Conservation (phyloP, 2,329 filamentous ascomycete species). For the Fusarium stilboides region DNA sequence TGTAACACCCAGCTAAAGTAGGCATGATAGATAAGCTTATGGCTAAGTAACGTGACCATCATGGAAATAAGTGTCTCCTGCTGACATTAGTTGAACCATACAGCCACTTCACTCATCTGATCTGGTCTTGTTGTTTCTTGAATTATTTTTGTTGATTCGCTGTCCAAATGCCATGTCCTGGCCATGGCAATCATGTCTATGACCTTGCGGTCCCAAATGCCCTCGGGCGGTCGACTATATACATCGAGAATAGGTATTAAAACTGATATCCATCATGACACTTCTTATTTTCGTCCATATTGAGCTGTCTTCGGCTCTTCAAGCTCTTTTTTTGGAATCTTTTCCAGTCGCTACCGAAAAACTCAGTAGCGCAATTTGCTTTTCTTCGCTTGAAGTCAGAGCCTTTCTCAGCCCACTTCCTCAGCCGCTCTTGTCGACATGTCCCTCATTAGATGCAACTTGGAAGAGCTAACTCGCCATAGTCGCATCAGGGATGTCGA, state of each 20-base stretch:
- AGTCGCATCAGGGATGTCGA: slow-evolving; percentile 10
- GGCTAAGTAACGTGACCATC: slow-evolving; percentile 13
- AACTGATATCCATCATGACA: slow-evolving; percentile 47
- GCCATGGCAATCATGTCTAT: slow-evolving; percentile 40
- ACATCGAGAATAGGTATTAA: slow-evolving; percentile 52
- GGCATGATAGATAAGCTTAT: neutral
- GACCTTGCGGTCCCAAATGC: slow-evolving; percentile 42
- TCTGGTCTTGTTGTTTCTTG: neutral
- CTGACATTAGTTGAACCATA: slow-evolving; percentile 10
- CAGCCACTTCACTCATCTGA: neutral
- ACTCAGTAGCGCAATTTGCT: neutral
- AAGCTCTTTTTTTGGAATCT: slow-evolving; percentile 2
- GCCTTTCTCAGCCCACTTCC: slow-evolving; percentile 12
- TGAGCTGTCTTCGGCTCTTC: slow-evolving; percentile 9
- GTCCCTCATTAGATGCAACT: slow-evolving; percentile 27
- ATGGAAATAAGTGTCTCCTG: slow-evolving; percentile 6
- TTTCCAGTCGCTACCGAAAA: slow-evolving; percentile 3
- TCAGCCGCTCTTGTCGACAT: slow-evolving; percentile 8
- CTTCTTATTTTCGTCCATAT: slow-evolving; percentile 29
- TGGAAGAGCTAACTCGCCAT: neutral
- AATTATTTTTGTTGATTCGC: slow-evolving; percentile 35
- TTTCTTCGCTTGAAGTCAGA: slow-evolving; percentile 1
- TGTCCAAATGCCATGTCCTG: slow-evolving; percentile 44
- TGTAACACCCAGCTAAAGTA: neutral
- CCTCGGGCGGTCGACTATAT: slow-evolving; percentile 46